Evolutionary conservation across 148 eudicot species (phyloP).

Genomic region (Pharnaceum exiguum): DNA sequence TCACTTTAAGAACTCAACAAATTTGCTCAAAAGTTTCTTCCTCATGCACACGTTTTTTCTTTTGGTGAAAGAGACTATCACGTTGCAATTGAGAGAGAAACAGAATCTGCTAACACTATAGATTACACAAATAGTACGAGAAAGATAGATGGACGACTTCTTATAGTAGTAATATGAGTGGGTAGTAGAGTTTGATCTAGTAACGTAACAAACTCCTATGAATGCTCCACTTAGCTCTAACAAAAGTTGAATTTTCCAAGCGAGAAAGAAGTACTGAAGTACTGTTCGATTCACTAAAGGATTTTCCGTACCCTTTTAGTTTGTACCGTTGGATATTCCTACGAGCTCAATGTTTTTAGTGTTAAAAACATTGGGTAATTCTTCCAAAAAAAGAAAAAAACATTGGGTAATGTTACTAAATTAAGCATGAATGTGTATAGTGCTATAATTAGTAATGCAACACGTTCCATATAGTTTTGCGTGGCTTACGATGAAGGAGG

Average conservation of each 20-base stretch:
- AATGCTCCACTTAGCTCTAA: conserved; percentile 18
- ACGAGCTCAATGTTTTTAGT: not conserved
- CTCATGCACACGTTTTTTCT: not conserved
- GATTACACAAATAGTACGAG: too few relatives aligned
- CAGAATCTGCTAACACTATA: too few relatives aligned
- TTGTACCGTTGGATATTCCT: not conserved
- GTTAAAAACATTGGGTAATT: not conserved
- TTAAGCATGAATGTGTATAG: not conserved
- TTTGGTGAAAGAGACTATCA: too few relatives aligned
- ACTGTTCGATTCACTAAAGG: too few relatives aligned
- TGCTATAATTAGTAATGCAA: too few relatives aligned
- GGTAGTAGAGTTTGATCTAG: too few relatives aligned
- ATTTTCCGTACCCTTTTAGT: too few relatives aligned
- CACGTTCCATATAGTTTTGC: too few relatives aligned
- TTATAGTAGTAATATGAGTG: too few relatives aligned
- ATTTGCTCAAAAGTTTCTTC: not conserved
- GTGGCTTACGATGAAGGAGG: too few relatives aligned
- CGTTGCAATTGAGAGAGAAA: too few relatives aligned
- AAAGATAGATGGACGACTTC: too few relatives aligned
- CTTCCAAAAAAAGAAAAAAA: not conserved
- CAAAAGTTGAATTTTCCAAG: not conserved
- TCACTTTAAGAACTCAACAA: not conserved
- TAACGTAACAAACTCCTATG: conserved; percentile 20
- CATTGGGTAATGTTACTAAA: not conserved
- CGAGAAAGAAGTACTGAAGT: not conserved